phyloP scores from a whole-genome alignment of 495 filamentous ascomycete genomes.

The Sordaria brevicollis region DNA sequence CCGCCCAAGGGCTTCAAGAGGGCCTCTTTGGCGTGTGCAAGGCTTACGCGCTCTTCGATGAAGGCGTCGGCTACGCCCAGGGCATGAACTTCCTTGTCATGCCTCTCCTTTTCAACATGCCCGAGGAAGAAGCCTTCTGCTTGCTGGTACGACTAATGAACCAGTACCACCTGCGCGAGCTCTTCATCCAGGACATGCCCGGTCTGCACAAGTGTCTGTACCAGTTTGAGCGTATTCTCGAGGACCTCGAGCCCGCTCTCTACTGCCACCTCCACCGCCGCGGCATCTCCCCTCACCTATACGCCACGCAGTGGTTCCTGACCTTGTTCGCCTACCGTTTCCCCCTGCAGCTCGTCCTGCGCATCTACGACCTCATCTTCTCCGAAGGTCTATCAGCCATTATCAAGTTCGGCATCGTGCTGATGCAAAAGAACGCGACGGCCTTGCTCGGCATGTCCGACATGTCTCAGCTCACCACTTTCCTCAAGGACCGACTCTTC shows the following conservation, averaged over 20 bases:
- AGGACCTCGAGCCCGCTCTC: conserved; percentile 86
- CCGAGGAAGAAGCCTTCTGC: conserved; percentile 93
- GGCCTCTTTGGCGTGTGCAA: conserved; percentile 93
- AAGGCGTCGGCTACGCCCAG: conserved; percentile 90
- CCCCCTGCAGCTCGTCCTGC: conserved; percentile 87
- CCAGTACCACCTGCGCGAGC: conserved; percentile 82
- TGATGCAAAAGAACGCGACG: conserved; percentile 87
- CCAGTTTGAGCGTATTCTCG: conserved; percentile 88
- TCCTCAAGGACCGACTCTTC: conserved; percentile 87
- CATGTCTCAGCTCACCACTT: conserved; percentile 76
- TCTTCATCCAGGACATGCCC: conserved; percentile 95
- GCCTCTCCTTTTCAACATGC: conserved; percentile 98
- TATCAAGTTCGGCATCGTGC: conserved; percentile 82
- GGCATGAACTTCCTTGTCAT: conserved; percentile 98
- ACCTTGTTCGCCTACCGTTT: conserved; percentile 99
- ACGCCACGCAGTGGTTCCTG: conserved; percentile 98
- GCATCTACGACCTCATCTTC: conserved; percentile 93
- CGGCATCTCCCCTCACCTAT: conserved; percentile 80
- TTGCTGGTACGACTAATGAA: conserved; percentile 93
- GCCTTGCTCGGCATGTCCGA: conserved; percentile 78
- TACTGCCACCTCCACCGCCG: conserved; percentile 90
- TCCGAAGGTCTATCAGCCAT: conserved; percentile 91
- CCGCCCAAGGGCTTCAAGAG: conserved; percentile 83
- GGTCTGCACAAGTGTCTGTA: conserved; percentile 88
- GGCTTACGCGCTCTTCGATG: conserved; percentile 93